Percentiles rank a stretch among this genome's conserved stretches.
Conservation (phyloP, 1,284 basidiomycete genomes). For the Chondrostereum purpureum region DNA sequence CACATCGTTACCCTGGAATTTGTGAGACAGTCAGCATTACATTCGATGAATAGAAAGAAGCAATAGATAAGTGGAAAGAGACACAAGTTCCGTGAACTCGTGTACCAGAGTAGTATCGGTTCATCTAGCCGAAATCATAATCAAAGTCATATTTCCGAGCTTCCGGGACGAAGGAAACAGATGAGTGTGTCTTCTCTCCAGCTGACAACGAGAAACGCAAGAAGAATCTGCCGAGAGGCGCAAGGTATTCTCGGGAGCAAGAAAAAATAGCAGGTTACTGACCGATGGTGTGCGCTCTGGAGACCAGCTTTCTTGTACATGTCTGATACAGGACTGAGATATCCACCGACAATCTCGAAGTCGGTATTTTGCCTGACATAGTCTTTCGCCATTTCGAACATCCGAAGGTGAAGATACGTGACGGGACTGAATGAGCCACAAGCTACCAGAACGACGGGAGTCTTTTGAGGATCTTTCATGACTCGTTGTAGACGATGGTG, state of each 20-base stretch:
- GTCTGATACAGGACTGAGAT: constrained; percentile 91
- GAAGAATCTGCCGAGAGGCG: neutral
- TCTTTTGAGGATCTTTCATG: constrained; percentile 58
- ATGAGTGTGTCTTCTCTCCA: neutral
- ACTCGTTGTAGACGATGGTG: constrained; percentile 51
- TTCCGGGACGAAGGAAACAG: neutral
- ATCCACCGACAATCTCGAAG: constrained; percentile 90
- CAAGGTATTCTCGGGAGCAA: neutral
- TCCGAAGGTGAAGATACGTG: constrained; percentile 81
- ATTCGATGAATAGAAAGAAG: neutral
- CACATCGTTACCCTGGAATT: constrained; percentile 77
- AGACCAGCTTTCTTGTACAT: constrained; percentile 90
- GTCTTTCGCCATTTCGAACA: constrained; percentile 99
- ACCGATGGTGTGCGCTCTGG: constrained; percentile 76
- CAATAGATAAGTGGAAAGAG: neutral
- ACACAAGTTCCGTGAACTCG: neutral
- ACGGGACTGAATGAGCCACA: constrained; percentile 81
- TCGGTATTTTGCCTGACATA: constrained; percentile 89
- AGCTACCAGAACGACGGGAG: constrained; percentile 71
- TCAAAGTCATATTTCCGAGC: neutral
- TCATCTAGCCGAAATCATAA: neutral
- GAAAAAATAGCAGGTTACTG: constrained; percentile 27
- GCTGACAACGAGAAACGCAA: neutral
- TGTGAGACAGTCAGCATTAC: constrained; percentile 3
- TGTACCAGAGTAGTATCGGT: neutral